Conservation (phyloP, 805 yeast species). For the Alloascoidea africana region DNA sequence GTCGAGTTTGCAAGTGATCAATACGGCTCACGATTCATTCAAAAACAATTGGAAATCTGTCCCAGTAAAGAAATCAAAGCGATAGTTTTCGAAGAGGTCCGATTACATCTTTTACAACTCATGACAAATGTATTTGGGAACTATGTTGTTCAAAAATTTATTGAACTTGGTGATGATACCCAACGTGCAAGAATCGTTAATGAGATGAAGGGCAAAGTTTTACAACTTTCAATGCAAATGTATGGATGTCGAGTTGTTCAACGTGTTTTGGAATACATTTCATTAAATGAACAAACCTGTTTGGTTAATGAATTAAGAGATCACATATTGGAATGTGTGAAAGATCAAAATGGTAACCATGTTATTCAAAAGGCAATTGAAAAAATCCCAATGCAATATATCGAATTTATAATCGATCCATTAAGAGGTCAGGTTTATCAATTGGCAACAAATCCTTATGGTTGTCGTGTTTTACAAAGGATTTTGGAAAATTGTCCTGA, state of each 20-base stretch:
- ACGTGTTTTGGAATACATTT: slow-evolving; percentile 69
- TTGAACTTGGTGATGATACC: slow-evolving; percentile 62
- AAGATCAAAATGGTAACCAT: slow-evolving; percentile 96
- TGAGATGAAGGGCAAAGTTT: slow-evolving; percentile 60
- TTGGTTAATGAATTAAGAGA: slow-evolving; percentile 58
- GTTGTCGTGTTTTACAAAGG: slow-evolving; percentile 93
- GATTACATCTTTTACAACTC: slow-evolving; percentile 56
- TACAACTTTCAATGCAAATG: slow-evolving; percentile 77
- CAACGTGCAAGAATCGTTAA: slow-evolving; percentile 59
- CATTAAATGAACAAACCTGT: slow-evolving; percentile 44
- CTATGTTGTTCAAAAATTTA: slow-evolving; percentile 88
- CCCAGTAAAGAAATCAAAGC: slow-evolving; percentile 53
- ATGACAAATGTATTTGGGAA: slow-evolving; percentile 98
- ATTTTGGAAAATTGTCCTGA: slow-evolving; percentile 63
- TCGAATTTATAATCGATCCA: slow-evolving; percentile 60
- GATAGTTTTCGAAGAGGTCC: slow-evolving; percentile 68
- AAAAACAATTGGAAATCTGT: slow-evolving; percentile 63
- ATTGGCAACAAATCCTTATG: slow-evolving; percentile 89
- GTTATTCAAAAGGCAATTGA: slow-evolving; percentile 94
- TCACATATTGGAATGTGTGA: slow-evolving; percentile 52
- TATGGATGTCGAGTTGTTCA: slow-evolving; percentile 97
- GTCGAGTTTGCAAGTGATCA: slow-evolving; percentile 91
- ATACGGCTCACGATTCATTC: slow-evolving; percentile 94
- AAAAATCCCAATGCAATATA: slow-evolving; percentile 52
- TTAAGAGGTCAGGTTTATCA: slow-evolving; percentile 54